phyloP scores from a whole-genome alignment of 2,329 filamentous ascomycete genomes.

The Colletotrichum shisoi region DNA sequence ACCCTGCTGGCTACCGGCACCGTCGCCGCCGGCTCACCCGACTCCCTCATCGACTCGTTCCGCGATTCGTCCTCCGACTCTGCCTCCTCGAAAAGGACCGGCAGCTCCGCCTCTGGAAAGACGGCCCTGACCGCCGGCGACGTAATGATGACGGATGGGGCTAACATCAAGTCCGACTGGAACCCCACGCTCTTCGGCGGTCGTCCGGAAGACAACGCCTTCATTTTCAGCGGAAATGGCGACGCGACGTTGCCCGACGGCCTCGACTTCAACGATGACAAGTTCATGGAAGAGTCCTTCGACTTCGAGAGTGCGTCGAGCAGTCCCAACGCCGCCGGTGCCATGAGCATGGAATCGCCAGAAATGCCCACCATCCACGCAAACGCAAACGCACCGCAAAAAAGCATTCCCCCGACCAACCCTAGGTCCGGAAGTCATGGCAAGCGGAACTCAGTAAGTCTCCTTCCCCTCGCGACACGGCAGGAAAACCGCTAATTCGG shows the following conservation, averaged over 20 bases:
- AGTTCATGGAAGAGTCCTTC: constrained; percentile 60
- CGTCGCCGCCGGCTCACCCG: constrained; percentile 52
- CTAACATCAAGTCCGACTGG: constrained; percentile 56
- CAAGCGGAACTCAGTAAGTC: constrained; percentile 44
- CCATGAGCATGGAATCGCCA: constrained; percentile 53
- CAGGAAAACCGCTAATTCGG: constrained; percentile 43
- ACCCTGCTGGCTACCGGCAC: constrained; percentile 41
- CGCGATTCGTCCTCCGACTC: constrained; percentile 63
- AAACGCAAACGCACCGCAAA: constrained; percentile 46
- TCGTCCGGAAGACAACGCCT: constrained; percentile 49
- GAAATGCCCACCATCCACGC: constrained; percentile 53
- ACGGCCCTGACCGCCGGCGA: constrained; percentile 54
- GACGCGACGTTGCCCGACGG: constrained; percentile 44
- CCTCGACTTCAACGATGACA: constrained; percentile 51
- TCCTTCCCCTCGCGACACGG: neutral
- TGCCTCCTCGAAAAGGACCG: constrained; percentile 58
- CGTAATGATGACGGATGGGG: constrained; percentile 54
- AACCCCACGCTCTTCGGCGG: constrained; percentile 48
- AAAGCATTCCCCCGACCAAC: constrained; percentile 43
- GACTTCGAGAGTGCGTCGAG: constrained; percentile 67
- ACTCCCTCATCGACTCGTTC: constrained; percentile 54
- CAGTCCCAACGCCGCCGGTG: constrained; percentile 57
- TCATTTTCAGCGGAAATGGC: constrained; percentile 47
- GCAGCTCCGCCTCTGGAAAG: constrained; percentile 57
- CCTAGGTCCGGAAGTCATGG: constrained; percentile 45